These are phyloP conservation scores for Cladosporium phlei DNA, from an alignment of 2,329 filamentous ascomycete species.

Conservation along the genomic window DNA sequence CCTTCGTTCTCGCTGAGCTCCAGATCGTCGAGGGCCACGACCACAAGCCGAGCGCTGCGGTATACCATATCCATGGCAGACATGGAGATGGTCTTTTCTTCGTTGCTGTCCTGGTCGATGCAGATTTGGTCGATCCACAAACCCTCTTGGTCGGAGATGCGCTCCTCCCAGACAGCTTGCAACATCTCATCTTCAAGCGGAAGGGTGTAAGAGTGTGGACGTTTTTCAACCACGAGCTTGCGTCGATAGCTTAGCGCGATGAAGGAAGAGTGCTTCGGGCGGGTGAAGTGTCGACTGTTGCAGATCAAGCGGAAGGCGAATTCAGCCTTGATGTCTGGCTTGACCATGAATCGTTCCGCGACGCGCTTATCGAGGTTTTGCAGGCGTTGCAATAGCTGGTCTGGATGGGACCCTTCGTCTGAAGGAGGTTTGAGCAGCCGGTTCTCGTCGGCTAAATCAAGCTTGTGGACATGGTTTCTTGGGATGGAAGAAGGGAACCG, in stretches of 20 bases:
- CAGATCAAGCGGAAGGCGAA: constrained; percentile 38
- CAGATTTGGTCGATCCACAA: constrained; percentile 45
- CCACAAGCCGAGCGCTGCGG: constrained; percentile 36
- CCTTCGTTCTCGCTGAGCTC: constrained; percentile 33
- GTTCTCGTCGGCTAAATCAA: constrained; percentile 24
- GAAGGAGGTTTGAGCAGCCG: constrained; percentile 25
- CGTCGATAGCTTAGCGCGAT: constrained; percentile 43
- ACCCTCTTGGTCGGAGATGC: constrained; percentile 33
- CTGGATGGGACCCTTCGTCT: constrained; percentile 24
- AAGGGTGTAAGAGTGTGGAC: constrained; percentile 35
- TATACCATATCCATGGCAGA: constrained; percentile 42
- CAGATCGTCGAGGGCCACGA: constrained; percentile 41
- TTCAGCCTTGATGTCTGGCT: constrained; percentile 28
- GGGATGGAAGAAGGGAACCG: constrained; percentile 17
- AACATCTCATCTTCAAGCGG: constrained; percentile 38
- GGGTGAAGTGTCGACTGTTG: constrained; percentile 29
- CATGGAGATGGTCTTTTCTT: constrained; percentile 37
- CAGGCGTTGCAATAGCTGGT: constrained; percentile 23
- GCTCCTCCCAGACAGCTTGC: constrained; percentile 38
- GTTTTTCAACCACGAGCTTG: constrained; percentile 29
- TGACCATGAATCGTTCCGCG: constrained; percentile 28
- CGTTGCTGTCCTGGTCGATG: constrained; percentile 38
- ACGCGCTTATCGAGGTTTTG: constrained; percentile 21
- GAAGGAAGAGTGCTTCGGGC: constrained; percentile 35
- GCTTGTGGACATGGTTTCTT: constrained; percentile 25